Evolutionary conservation across 176 grass and related monocot species (phyloP).

Genomic region (Neostapfia colusana): DNA sequence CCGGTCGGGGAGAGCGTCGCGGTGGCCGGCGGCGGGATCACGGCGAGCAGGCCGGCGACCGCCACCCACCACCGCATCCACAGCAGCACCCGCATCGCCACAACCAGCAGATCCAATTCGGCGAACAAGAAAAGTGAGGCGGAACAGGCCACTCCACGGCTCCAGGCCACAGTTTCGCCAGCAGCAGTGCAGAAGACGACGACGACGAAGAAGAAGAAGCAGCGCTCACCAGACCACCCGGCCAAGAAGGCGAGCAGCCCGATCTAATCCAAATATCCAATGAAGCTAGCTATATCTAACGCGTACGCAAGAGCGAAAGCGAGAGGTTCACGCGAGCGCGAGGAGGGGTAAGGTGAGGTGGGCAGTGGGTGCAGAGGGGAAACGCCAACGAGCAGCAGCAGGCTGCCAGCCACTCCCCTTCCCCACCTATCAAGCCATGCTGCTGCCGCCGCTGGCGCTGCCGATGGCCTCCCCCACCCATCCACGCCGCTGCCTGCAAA

Average conservation of each 20-base stretch:
- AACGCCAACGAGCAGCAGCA: conserved; percentile 37
- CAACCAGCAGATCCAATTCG: conserved; percentile 20
- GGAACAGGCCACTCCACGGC: not conserved
- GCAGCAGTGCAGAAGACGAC: not conserved
- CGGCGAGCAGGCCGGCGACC: conserved; percentile 27
- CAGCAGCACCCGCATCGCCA: conserved; percentile 34
- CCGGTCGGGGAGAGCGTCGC: conserved; percentile 62
- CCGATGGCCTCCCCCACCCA: conserved; percentile 21
- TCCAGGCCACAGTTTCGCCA: conserved; percentile 28
- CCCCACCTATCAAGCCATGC: conserved; percentile 37
- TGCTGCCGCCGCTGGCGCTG: conserved; percentile 17
- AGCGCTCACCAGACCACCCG: not conserved
- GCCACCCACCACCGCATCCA: conserved; percentile 23
- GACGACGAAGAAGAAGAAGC: not conserved
- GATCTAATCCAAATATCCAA: not conserved
- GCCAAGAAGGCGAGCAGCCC: conserved; percentile 10
- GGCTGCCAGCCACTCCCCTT: conserved; percentile 16
- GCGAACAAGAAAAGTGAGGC: not conserved
- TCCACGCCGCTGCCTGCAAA: conserved; percentile 44
- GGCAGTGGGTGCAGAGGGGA: not conserved
- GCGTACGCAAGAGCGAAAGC: conserved; percentile 13
- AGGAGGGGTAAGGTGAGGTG: not conserved
- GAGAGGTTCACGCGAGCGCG: conserved; percentile 21
- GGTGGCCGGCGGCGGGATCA: conserved; percentile 33
- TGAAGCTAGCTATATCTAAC: not conserved